Percentiles rank a stretch among this genome's conserved stretches.
Conservation (phyloP, 2,329 filamentous ascomycete genomes). For the Hymenoscyphus fraxineus region DNA sequence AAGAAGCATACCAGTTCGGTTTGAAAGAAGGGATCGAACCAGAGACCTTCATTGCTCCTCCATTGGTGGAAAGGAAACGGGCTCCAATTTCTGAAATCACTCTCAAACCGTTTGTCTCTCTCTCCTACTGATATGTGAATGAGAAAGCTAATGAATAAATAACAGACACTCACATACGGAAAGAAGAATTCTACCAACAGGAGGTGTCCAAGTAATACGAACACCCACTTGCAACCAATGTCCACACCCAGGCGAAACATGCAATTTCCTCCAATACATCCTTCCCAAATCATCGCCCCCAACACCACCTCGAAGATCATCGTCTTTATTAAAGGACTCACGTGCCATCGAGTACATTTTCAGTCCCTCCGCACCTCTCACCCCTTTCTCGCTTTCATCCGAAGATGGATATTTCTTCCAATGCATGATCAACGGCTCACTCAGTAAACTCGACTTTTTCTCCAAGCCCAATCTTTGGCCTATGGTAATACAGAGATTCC, state of each 20-base stretch:
- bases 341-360: constrained; percentile 11
- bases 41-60: not conserved
- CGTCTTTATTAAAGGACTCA: constrained; percentile 16
- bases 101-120: constrained; percentile 3
- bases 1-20: not conserved
- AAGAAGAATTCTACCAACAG: constrained; percentile 3
- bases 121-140: not conserved
- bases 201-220: constrained; percentile 1
- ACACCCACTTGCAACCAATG: constrained; percentile 13
- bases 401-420: constrained; percentile 14
- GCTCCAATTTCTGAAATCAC: not conserved
- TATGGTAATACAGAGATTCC: constrained; percentile 13
- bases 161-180: not conserved
- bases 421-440: constrained; percentile 9
- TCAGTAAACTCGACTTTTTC: constrained; percentile 7
- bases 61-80: not conserved
- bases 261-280: constrained; percentile 10
- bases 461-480: constrained; percentile 12
- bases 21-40: not conserved
- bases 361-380: constrained; percentile 13
- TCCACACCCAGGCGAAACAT: constrained; percentile 11
- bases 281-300: constrained; percentile 12
- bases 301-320: constrained; percentile 16
- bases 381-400: constrained; percentile 10
- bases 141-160: constrained; percentile 5